Conservation (phyloP, 2,329 filamentous ascomycete genomes). For the Penicillium hesseltinei region DNA sequence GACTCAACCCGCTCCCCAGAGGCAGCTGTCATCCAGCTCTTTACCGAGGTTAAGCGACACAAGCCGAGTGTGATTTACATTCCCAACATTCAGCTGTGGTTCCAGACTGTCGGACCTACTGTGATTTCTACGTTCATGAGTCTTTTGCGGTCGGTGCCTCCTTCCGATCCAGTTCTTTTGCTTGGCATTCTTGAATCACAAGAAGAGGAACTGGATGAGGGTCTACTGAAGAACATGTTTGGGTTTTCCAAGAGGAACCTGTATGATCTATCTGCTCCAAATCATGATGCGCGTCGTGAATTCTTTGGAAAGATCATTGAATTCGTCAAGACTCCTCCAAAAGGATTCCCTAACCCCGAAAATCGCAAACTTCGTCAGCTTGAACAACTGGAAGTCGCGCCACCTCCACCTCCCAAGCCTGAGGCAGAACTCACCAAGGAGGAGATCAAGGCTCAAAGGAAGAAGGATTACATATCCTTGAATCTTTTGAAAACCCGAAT, state of each 20-base stretch:
- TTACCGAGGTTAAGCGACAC: slow-evolving; percentile 87
- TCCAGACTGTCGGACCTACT: slow-evolving; percentile 62
- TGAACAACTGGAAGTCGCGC: slow-evolving; percentile 72
- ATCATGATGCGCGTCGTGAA: slow-evolving; percentile 62
- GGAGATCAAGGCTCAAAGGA: slow-evolving; percentile 75
- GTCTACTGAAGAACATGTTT: slow-evolving; percentile 75
- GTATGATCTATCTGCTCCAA: slow-evolving; percentile 67
- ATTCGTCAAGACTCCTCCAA: slow-evolving; percentile 75
- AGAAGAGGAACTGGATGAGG: slow-evolving; percentile 58
- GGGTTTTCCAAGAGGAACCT: slow-evolving; percentile 79
- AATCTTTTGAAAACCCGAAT: slow-evolving; percentile 86
- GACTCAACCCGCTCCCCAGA: slow-evolving; percentile 79
- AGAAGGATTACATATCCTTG: slow-evolving; percentile 76
- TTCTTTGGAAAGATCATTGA: slow-evolving; percentile 75
- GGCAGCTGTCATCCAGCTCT: slow-evolving; percentile 84
- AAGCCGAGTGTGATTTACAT: slow-evolving; percentile 96
- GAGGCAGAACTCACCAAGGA: slow-evolving; percentile 67
- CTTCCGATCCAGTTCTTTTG: slow-evolving; percentile 84
- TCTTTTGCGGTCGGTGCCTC: slow-evolving; percentile 76
- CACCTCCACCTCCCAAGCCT: slow-evolving; percentile 65
- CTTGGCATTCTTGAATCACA: slow-evolving; percentile 78
- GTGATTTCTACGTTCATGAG: slow-evolving; percentile 78
- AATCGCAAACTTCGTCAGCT: slow-evolving; percentile 84
- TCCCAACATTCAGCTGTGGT: slow-evolving; percentile 87
- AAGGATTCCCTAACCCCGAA: slow-evolving; percentile 81